phyloP scores from a whole-genome alignment of 805 yeast genomes.

The Metschnikowia dekortorum region DNA sequence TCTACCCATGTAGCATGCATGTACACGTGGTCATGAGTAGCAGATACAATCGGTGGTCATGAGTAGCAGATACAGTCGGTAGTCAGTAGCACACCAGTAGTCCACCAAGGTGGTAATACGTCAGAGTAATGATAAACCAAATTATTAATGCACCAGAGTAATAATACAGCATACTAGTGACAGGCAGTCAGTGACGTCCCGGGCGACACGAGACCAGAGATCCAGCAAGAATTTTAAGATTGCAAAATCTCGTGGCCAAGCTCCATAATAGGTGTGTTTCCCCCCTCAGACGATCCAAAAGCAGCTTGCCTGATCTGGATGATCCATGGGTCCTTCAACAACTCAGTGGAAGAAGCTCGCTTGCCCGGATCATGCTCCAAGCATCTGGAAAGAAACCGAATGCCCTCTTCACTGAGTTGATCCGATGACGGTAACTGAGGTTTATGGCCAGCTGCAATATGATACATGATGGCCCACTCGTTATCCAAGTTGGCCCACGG shows the following conservation, averaged over 20 bases:
- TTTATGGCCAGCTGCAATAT: constrained; percentile 89
- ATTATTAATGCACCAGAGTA: background rate
- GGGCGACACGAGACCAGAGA: too few species aligned
- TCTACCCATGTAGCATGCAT: too few species aligned
- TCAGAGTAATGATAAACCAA: too few species aligned
- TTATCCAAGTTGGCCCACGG: constrained; percentile 97
- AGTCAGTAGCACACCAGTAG: too few species aligned
- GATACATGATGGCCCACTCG: constrained; percentile 98
- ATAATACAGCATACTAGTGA: background rate
- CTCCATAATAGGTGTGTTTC: constrained; percentile 36
- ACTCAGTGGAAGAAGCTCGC: constrained; percentile 80
- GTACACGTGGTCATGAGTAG: too few species aligned
- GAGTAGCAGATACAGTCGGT: too few species aligned
- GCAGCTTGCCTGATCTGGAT: constrained; percentile 65
- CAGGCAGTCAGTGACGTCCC: too few species aligned
- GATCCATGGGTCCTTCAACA: constrained; percentile 88
- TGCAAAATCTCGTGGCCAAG: constrained; percentile 1
- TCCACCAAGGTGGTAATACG: too few species aligned
- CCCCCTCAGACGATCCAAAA: constrained; percentile 42
- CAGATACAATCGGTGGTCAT: too few species aligned
- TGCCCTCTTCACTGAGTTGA: constrained; percentile 74
- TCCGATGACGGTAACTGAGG: constrained; percentile 81
- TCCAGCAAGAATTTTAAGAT: background rate
- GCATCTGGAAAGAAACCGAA: constrained; percentile 65
- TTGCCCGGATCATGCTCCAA: constrained; percentile 76